Percentiles rank a stretch among this genome's conserved stretches.
phyloP scores from a whole-genome alignment of 768 basidiomycete genomes.

The Leccinum sublutescens region DNA sequence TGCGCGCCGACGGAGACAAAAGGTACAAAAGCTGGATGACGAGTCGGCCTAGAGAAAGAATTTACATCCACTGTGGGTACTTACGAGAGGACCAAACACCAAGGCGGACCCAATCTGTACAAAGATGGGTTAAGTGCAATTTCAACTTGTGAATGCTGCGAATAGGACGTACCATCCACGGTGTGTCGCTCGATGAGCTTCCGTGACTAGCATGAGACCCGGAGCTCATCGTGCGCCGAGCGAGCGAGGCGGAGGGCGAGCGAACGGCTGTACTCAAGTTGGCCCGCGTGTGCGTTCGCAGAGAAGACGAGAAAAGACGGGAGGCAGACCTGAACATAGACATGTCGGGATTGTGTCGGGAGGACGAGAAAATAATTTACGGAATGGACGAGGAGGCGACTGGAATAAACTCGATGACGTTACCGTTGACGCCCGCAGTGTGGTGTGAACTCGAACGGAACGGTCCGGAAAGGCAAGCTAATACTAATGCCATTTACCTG shows the following conservation, averaged over 20 bases:
- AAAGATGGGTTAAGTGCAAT: neutral
- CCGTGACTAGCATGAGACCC: conserved; percentile 22
- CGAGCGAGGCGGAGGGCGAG: conserved; percentile 13
- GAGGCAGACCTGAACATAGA: conserved; percentile 23
- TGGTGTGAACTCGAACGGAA: conserved; percentile 30
- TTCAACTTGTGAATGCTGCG: neutral
- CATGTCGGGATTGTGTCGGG: conserved; percentile 13
- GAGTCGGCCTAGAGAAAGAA: neutral
- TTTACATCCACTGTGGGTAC: neutral
- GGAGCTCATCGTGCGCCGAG: conserved; percentile 30
- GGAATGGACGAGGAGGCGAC: conserved; percentile 4
- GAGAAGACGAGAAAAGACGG: conserved; percentile 16
- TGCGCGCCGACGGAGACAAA: conserved; percentile 31
- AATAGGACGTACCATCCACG: conserved; percentile 30
- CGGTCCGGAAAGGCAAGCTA: conserved; percentile 21
- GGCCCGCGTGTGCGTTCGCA: conserved; percentile 18
- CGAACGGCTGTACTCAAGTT: conserved; percentile 6
- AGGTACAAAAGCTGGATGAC: conserved; percentile 30
- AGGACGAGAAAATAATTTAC: conserved; percentile 13
- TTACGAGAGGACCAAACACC: conserved; percentile 32
- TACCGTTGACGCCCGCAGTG: conserved; percentile 9
- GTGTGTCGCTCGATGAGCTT: conserved; percentile 19
- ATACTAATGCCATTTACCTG: no score
- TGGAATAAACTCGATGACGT: conserved; percentile 28
- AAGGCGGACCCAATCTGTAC: conserved; percentile 32